Evolutionary conservation across 352 stramenopile species (phyloP).

Genomic region (Phytophthora meadii): DNA sequence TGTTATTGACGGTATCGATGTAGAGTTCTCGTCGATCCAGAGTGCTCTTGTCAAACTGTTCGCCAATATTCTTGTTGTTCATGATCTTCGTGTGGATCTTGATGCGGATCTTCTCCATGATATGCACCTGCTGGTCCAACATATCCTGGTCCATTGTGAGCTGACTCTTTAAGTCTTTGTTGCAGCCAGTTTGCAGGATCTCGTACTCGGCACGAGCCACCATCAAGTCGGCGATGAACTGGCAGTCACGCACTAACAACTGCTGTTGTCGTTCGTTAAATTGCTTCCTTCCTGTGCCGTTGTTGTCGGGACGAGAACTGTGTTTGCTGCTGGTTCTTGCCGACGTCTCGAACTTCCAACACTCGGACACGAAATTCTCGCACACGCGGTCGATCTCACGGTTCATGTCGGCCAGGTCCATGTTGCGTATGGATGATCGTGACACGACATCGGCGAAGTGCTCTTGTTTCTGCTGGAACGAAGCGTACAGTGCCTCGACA

Average conservation of each 20-base stretch:
- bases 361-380: constrained; percentile 83
- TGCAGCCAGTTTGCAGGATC: constrained; percentile 69
- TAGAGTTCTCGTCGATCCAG: constrained; percentile 83
- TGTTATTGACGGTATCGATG: constrained; percentile 82
- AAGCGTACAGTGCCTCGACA: constrained; percentile 79
- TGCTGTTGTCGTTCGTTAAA: constrained; percentile 88
- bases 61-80: constrained; percentile 91
- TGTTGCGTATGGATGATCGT: constrained; percentile 82
- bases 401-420: constrained; percentile 82
- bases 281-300: constrained; percentile 54
- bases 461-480: constrained; percentile 85
- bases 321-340: constrained; percentile 63
- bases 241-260: constrained; percentile 76
- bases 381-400: constrained; percentile 82
- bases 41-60: constrained; percentile 86
- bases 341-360: constrained; percentile 90
- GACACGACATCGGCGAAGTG: constrained; percentile 82
- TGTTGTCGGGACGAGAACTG: constrained; percentile 54
- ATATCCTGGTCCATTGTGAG: constrained; percentile 66
- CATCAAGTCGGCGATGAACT: constrained; percentile 84
- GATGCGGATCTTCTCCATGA: constrained; percentile 78
- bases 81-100: constrained; percentile 89
- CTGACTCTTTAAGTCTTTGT: constrained; percentile 62
- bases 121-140: constrained; percentile 59
- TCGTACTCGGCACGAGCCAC: constrained; percentile 82